Evolutionary conservation across 176 grass and related monocot genomes (phyloP).

Genomic region (Dactylis glomerata): DNA sequence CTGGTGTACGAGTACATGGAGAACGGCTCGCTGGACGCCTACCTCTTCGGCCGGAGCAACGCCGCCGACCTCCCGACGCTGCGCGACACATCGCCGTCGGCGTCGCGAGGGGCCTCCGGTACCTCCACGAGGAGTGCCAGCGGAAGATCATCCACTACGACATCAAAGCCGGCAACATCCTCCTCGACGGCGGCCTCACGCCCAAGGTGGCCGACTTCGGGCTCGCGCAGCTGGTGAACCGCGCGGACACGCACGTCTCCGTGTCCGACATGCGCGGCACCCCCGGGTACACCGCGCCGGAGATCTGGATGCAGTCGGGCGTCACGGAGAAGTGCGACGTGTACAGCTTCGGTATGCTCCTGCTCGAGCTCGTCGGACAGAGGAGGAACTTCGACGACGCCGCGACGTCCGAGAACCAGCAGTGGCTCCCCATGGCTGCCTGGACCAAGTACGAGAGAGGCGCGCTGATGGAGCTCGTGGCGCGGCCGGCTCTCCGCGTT

Average conservation of each 20-base stretch:
- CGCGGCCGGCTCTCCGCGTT: neutral
- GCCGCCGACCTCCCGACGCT: too few relatives aligned
- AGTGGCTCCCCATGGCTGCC: neutral
- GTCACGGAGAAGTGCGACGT: neutral
- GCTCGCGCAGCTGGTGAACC: slow-evolving; percentile 27
- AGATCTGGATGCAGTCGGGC: neutral
- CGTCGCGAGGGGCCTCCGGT: neutral
- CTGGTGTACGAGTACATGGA: slow-evolving; percentile 72
- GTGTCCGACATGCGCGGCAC: slow-evolving; percentile 28
- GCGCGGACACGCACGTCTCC: neutral
- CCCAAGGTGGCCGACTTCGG: slow-evolving; percentile 59
- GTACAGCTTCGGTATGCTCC: neutral
- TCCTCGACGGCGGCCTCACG: slow-evolving; percentile 19
- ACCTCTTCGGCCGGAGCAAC: too few relatives aligned
- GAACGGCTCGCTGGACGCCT: slow-evolving; percentile 34
- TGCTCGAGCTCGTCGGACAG: neutral
- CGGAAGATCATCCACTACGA: slow-evolving; percentile 53
- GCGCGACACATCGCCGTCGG: neutral
- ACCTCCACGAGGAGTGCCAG: slow-evolving; percentile 45
- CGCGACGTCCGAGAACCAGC: neutral
- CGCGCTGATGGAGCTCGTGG: neutral
- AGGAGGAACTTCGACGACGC: neutral
- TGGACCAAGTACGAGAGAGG: neutral
- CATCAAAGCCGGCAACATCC: slow-evolving; percentile 46
- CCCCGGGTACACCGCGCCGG: slow-evolving; percentile 22